Evolutionary conservation across 2,329 filamentous ascomycete genomes (phyloP).

Genomic region (Sporothrix variecibatus): DNA sequence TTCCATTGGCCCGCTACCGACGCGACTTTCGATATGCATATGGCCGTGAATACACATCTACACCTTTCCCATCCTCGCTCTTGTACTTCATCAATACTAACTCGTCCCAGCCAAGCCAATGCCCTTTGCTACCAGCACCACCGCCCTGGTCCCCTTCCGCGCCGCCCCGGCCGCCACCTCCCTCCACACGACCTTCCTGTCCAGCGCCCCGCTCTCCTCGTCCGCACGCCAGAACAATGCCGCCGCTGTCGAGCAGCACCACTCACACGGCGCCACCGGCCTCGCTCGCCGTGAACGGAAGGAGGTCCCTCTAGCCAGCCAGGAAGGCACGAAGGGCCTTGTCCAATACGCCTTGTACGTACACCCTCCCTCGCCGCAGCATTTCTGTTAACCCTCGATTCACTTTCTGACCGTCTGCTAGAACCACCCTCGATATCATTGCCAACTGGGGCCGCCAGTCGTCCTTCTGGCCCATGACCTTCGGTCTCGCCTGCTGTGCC

Average conservation of each 20-base stretch:
- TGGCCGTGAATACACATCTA: neutral
- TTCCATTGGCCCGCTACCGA: constrained; percentile 2
- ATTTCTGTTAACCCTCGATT: neutral
- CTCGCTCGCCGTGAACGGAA: constrained; percentile 59
- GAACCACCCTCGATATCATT: constrained; percentile 75
- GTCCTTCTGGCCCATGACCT: constrained; percentile 87
- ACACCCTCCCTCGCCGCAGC: neutral
- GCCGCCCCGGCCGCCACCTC: constrained; percentile 42
- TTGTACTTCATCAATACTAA: neutral
- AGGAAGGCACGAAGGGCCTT: constrained; percentile 76
- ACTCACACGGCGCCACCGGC: constrained; percentile 45
- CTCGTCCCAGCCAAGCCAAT: constrained; percentile 62
- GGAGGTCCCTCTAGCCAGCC: constrained; percentile 75
- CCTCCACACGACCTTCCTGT: constrained; percentile 57
- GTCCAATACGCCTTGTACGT: constrained; percentile 86
- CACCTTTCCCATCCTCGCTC: neutral
- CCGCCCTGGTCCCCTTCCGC: constrained; percentile 65
- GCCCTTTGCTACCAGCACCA: constrained; percentile 30
- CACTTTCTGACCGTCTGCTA: constrained; percentile 39
- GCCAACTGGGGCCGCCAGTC: constrained; percentile 83
- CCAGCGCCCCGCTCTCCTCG: constrained; percentile 62
- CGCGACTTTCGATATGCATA: neutral
- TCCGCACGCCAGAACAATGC: constrained; percentile 65
- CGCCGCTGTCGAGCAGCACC: constrained; percentile 50
- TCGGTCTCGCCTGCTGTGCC: constrained; percentile 85